phyloP scores from a whole-genome alignment of 192 early-diverging fungal genomes.

The Linnemannia schmuckeri region DNA sequence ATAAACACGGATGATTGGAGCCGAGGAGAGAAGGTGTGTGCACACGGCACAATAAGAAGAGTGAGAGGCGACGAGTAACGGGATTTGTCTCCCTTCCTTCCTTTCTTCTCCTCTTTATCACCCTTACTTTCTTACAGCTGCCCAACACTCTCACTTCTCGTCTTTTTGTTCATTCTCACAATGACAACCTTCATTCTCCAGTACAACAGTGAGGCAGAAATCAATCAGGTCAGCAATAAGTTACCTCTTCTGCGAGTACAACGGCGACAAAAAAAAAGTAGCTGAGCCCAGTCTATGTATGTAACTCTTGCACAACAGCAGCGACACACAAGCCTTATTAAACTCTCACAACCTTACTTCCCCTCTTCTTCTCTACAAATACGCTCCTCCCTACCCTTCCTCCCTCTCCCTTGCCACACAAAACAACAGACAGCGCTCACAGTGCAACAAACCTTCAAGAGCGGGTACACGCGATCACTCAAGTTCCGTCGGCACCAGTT shows the following conservation, averaged over 20 bases:
- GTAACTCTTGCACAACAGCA: not conserved
- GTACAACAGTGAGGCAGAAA: slow-evolving; percentile 3
- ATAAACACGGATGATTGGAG: too few species aligned
- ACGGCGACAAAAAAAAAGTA: too few species aligned
- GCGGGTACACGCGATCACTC: slow-evolving; percentile 54
- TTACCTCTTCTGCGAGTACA: too few species aligned
- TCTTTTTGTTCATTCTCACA: not conserved
- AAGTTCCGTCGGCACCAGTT: slow-evolving; percentile 70
- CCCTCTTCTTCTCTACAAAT: too few species aligned
- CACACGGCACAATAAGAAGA: too few species aligned
- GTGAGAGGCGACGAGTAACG: too few species aligned
- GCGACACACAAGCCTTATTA: not conserved
- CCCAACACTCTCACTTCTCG: not conserved
- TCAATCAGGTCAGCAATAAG: not conserved
- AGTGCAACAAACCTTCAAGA: slow-evolving; percentile 38
- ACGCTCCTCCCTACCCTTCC: not conserved
- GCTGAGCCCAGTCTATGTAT: not conserved
- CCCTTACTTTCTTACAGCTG: not conserved
- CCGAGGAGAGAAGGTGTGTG: too few species aligned
- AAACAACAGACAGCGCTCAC: slow-evolving; percentile 21
- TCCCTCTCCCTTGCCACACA: not conserved
- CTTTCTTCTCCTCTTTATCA: too few species aligned
- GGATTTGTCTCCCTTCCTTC: too few species aligned
- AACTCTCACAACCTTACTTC: not conserved
- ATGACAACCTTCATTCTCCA: not conserved